Percentiles rank a stretch among this genome's conserved stretches.
phyloP scores from a whole-genome alignment of 2,329 filamentous ascomycete genomes.

The Knufia fluminis region DNA sequence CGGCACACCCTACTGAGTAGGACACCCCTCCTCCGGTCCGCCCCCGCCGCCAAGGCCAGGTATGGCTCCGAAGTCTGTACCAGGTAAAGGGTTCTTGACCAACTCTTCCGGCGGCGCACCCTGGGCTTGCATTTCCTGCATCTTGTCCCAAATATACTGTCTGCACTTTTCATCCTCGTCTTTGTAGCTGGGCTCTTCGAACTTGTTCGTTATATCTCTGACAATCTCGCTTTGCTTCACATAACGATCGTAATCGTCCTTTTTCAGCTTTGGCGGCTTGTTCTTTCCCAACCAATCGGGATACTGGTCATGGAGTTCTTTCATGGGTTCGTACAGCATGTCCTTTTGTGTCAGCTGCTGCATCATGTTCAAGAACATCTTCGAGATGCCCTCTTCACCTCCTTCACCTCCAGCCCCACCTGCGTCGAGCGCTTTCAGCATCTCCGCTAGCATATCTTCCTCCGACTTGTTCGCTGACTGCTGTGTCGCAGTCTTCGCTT shows the following conservation, averaged over 20 bases:
- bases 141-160: slow-evolving; percentile 90
- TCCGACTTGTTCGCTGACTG: slow-evolving; percentile 51
- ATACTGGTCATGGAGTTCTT: slow-evolving; percentile 88
- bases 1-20: slow-evolving; percentile 43
- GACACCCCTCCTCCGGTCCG: slow-evolving; percentile 53
- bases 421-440: slow-evolving; percentile 79
- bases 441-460: slow-evolving; percentile 80
- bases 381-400: slow-evolving; percentile 72
- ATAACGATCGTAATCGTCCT: slow-evolving; percentile 69
- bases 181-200: slow-evolving; percentile 71
- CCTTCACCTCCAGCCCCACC: slow-evolving; percentile 41
- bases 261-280: slow-evolving; percentile 48
- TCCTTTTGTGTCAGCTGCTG: slow-evolving; percentile 97
- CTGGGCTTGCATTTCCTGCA: slow-evolving; percentile 99
- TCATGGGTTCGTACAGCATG: slow-evolving; percentile 97
- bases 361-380: slow-evolving; percentile 97
- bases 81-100: slow-evolving; percentile 48
- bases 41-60: slow-evolving; percentile 56
- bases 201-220: slow-evolving; percentile 76
- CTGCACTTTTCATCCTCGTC: slow-evolving; percentile 74
- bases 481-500: slow-evolving; percentile 62
- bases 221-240: slow-evolving; percentile 72
- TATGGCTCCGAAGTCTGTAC: slow-evolving; percentile 43
- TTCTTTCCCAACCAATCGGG: slow-evolving; percentile 82
- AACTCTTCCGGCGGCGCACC: slow-evolving; percentile 85